phyloP scores from a whole-genome alignment of 2,329 filamentous ascomycete genomes.

The Sporothrix curviconia region DNA sequence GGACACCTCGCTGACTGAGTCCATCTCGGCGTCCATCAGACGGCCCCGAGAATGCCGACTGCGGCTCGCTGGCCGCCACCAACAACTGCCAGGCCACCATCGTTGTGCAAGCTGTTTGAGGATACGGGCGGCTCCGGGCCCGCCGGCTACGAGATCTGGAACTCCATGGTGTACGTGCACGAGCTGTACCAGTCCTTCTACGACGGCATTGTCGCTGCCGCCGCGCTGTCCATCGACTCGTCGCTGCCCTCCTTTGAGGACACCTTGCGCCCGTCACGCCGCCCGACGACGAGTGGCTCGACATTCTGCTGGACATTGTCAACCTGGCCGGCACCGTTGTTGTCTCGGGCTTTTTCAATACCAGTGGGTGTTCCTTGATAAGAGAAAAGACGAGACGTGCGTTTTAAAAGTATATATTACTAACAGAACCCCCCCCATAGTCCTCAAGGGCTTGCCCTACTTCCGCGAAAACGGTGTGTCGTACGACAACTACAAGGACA shows the following conservation, averaged over 20 bases:
- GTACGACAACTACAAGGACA: too few relatives aligned
- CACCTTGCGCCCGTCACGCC: constrained; percentile 6
- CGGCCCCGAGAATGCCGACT: neutral
- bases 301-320: constrained; percentile 4
- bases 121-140: constrained; percentile 14
- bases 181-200: constrained; percentile 18
- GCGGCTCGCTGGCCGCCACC: neutral
- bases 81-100: constrained; percentile 12
- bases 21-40: constrained; percentile 14
- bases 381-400: too few relatives aligned
- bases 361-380: too few relatives aligned
- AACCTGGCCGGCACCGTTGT: constrained; percentile 7
- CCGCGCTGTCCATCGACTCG: neutral
- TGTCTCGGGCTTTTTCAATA: constrained; percentile 8
- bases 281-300: neutral
- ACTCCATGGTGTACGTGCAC: constrained; percentile 19
- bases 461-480: too few relatives aligned
- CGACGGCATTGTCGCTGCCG: constrained; percentile 11
- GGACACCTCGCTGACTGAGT: constrained; percentile 16
- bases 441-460: neutral
- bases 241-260: neutral
- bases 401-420: too few relatives aligned
- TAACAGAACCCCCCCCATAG: too few relatives aligned
- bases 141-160: constrained; percentile 19
- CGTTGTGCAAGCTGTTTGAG: neutral